Percentiles rank a stretch among this genome's conserved stretches.
These are phyloP conservation scores for Sanghuangporus sanghuang DNA, from an alignment of 1,284 basidiomycete species.

Conservation along the genomic window DNA sequence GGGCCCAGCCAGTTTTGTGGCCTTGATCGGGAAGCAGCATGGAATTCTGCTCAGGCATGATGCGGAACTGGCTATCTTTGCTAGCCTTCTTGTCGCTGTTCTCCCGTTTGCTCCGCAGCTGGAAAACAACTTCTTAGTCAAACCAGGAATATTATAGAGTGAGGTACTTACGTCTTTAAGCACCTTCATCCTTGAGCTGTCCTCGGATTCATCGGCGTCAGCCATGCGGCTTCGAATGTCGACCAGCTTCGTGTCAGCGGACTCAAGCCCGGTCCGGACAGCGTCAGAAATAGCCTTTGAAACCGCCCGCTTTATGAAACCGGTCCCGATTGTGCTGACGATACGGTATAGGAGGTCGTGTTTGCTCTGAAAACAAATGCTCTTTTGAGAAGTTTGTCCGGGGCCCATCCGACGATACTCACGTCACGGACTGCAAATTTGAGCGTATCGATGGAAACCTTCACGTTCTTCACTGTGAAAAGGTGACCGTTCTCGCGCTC, in stretches of 20 bases:
- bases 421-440: slow-evolving; percentile 88
- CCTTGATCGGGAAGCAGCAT: slow-evolving; percentile 54
- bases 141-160: not conserved
- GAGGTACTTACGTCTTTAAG: slow-evolving; percentile 55
- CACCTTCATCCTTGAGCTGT: slow-evolving; percentile 47
- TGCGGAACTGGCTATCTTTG: slow-evolving; percentile 53
- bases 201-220: slow-evolving; percentile 55
- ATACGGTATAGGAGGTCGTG: slow-evolving; percentile 91
- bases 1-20: slow-evolving; percentile 68
- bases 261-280: slow-evolving; percentile 78
- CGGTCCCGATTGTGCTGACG: slow-evolving; percentile 66
- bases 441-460: slow-evolving; percentile 79
- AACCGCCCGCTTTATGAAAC: slow-evolving; percentile 88
- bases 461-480: slow-evolving; percentile 75
- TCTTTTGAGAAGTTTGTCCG: not conserved
- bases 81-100: not conserved
- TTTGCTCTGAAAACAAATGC: slow-evolving; percentile 45
- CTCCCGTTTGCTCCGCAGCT: slow-evolving; percentile 36
- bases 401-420: not conserved
- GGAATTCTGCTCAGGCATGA: slow-evolving; percentile 63
- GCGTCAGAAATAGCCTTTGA: slow-evolving; percentile 77
- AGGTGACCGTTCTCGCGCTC: not conserved
- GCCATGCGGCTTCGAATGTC: slow-evolving; percentile 71
- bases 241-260: slow-evolving; percentile 85
- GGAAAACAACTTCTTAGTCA: not conserved